Percentiles rank a stretch among this genome's conserved stretches.
phyloP scores from a whole-genome alignment of 495 filamentous ascomycete species.

The Viridothelium virens region DNA sequence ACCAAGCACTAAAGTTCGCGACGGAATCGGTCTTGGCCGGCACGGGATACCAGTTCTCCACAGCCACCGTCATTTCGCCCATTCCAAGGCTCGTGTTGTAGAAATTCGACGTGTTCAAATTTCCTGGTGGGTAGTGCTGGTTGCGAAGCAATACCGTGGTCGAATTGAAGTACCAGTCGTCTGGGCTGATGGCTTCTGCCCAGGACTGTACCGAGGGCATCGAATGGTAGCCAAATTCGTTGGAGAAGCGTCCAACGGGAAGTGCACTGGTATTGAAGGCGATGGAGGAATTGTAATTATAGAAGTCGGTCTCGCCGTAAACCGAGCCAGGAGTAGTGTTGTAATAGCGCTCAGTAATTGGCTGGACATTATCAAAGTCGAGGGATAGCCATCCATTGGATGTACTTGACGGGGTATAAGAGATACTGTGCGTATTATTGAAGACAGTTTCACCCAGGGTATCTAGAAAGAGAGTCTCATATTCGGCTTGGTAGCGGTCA shows the following conservation, averaged over 20 bases:
- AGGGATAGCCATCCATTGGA: conserved; percentile 55
- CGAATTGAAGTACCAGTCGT: conserved; percentile 55
- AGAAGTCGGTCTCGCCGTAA: conserved; percentile 63
- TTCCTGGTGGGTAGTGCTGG: conserved; percentile 55
- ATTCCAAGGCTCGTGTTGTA: conserved; percentile 42
- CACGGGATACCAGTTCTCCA: conserved; percentile 53
- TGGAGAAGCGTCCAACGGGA: conserved; percentile 57
- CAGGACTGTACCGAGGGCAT: conserved; percentile 60
- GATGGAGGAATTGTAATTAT: conserved; percentile 52
- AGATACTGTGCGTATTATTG: conserved; percentile 56
- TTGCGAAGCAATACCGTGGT: conserved; percentile 53
- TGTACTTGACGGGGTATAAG: conserved; percentile 60
- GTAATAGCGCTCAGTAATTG: conserved; percentile 54
- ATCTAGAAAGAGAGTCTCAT: conserved; percentile 56
- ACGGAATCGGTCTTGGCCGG: conserved; percentile 49
- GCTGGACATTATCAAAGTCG: conserved; percentile 49
- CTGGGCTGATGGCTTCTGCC: conserved; percentile 45
- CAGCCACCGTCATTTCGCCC: conserved; percentile 58
- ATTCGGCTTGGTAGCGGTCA: conserved; percentile 45
- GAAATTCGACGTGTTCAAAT: conserved; percentile 42
- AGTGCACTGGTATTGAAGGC: conserved; percentile 52
- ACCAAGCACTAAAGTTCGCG: conserved; percentile 64
- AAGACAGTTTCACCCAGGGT: conserved; percentile 55
- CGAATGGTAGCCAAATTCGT: conserved; percentile 60
- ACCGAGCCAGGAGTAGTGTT: conserved; percentile 49